Evolutionary conservation across 352 stramenopile genomes (phyloP).

Genomic region (Globisporangium nunn): DNA sequence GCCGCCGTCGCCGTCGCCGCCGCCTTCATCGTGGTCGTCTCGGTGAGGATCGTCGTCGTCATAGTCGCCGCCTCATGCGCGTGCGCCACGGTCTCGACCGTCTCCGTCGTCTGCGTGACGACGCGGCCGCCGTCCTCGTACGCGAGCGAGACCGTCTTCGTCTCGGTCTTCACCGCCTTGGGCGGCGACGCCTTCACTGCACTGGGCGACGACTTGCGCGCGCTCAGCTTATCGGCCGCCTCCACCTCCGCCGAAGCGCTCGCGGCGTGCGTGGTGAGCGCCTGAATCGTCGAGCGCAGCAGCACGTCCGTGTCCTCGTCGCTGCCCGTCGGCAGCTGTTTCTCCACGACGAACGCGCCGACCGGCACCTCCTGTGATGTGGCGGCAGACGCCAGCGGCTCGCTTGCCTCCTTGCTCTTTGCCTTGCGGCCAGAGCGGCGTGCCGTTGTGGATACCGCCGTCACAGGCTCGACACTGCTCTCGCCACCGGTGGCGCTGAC

Average conservation of each 20-base stretch:
- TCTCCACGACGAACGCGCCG: constrained; percentile 9
- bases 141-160: constrained; percentile 32
- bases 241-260: constrained; percentile 3
- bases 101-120: constrained; percentile 9
- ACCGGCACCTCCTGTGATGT: constrained; percentile 16
- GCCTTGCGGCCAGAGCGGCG: not conserved
- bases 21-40: constrained; percentile 1
- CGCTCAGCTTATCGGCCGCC: not conserved
- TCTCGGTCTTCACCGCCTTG: constrained; percentile 12
- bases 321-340: constrained; percentile 21
- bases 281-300: constrained; percentile 39
- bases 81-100: constrained; percentile 2
- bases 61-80: not conserved
- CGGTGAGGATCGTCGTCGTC: constrained; percentile 2
- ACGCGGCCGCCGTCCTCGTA: constrained; percentile 35
- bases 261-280: constrained; percentile 26
- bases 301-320: constrained; percentile 46
- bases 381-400: constrained; percentile 16
- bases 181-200: constrained; percentile 5
- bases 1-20: not conserved
- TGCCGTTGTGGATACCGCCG: not conserved
- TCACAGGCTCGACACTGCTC: constrained; percentile 3
- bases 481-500: not conserved
- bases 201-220: constrained; percentile 13
- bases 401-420: not conserved